Base-by-base conservation (phyloP, 345 rosid species). In the Atalantia buxifolia region DNA sequence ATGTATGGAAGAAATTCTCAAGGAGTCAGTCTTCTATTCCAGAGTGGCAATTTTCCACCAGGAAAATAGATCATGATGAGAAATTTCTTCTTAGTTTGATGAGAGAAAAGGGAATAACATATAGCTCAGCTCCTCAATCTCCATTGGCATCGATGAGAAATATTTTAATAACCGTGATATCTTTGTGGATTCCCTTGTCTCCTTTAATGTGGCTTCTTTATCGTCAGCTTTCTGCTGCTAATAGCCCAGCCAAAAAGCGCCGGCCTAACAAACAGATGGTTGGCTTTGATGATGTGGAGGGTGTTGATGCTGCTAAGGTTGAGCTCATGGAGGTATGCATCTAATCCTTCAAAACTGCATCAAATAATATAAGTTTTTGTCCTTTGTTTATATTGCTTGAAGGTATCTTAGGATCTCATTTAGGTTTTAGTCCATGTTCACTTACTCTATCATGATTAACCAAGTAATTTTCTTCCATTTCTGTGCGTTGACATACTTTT, bases 151-250 rank as follows among this genome's bases (percentile, higher is more conserved):
- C 97, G 7, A 84, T 95, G 83, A 90, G 98, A 86, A 85, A 60
- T 83, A 82, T 82, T 74, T 76, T 93, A 79, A 83, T 93, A 66
- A 93, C 93, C 2, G 88, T 95, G 35, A 90, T 93, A 36, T 83
- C 94, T 78, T 70, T 95, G 25, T 95, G 99, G 98, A 90, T 93
- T 78, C 99, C 98, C 60, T 84, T 95, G 42, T 90, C 88, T 7
- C 99, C 99, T 77, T 83, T 95, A 71, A 93, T 95, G 96, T 95
- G 99, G 99, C 95, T 93, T 82, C 90, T 95, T 70, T 91, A 95
- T 77, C 94, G 99, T 53, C 99, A 93, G 83, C 89, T 93, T 81
- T 93, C 97, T 61, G 90, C 94, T 72, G 90, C 93, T 53, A 93
- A 91, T 80, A 91, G 95, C 85, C 98, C 93, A 2, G 96, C 99